A percentile compares a stretch with the other conserved stretches of the same genome.
Evolutionary conservation across 2,329 filamentous ascomycete genomes (phyloP).

Genomic region (Mycocentrospora acerina): DNA sequence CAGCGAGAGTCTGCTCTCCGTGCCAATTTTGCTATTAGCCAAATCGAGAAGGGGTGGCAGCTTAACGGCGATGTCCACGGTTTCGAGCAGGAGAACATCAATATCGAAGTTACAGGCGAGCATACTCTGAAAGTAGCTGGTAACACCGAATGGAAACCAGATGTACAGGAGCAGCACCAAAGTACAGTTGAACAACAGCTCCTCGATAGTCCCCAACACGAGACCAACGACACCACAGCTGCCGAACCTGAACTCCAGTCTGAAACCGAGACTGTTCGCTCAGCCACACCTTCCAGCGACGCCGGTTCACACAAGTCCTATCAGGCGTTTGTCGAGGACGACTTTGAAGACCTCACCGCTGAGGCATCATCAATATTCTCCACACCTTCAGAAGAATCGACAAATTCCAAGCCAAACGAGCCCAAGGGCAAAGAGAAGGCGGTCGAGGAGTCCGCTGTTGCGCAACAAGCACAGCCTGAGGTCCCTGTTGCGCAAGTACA

Average conservation of each 20-base stretch:
- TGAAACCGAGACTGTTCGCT: slow-evolving; percentile 11
- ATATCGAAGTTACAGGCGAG: slow-evolving; percentile 37
- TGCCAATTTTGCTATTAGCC: slow-evolving; percentile 33
- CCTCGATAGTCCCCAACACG: slow-evolving; percentile 3
- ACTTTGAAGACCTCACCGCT: slow-evolving; percentile 38
- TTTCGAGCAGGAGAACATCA: slow-evolving; percentile 39
- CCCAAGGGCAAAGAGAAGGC: slow-evolving; percentile 34
- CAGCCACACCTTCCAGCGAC: slow-evolving; percentile 27
- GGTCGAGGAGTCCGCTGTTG: slow-evolving; percentile 17
- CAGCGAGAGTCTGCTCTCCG: slow-evolving; percentile 33
- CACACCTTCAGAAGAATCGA: slow-evolving; percentile 11
- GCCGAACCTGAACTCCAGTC: slow-evolving; percentile 16
- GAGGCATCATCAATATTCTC: slow-evolving; percentile 33
- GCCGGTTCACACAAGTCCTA: slow-evolving; percentile 36
- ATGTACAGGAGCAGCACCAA: neutral
- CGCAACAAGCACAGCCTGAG: slow-evolving; percentile 21
- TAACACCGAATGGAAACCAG: slow-evolving; percentile 28
- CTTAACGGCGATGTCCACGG: slow-evolving; percentile 35
- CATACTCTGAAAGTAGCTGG: slow-evolving; percentile 36
- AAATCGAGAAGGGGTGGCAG: slow-evolving; percentile 33
- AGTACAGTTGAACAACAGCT: too few species aligned
- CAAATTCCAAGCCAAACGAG: slow-evolving; percentile 19
- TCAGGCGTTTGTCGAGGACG: slow-evolving; percentile 40
- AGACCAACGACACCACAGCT: too few species aligned
- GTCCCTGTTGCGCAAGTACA: slow-evolving; percentile 12